Evolutionary conservation across 2,329 filamentous ascomycete species (phyloP).

Genomic region (Monosporascus sp.): DNA sequence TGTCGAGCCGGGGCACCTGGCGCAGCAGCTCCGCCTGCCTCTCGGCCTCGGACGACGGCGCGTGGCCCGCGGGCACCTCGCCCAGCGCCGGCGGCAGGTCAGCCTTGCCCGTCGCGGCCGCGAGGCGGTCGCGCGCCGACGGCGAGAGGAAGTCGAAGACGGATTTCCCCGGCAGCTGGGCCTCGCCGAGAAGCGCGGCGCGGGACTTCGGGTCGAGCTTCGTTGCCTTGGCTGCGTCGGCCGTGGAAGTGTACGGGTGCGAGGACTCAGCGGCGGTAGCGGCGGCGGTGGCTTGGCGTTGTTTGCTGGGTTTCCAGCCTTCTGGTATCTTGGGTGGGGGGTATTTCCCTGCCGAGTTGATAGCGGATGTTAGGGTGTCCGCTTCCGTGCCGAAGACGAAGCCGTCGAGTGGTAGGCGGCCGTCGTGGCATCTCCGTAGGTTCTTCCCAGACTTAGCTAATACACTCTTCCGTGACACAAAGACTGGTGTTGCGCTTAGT

Average conservation of each 20-base stretch:
- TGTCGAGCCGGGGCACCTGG: conserved; percentile 59
- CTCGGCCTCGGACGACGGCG: conserved; percentile 54
- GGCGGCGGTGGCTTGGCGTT: conserved; percentile 19
- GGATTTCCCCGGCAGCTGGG: conserved; percentile 80
- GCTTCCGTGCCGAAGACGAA: conserved; percentile 63
- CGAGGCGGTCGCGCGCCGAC: conserved; percentile 71
- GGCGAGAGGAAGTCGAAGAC: conserved; percentile 89
- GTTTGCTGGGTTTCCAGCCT: conserved; percentile 66
- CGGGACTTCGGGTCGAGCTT: conserved; percentile 69
- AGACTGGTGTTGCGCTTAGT: conserved; percentile 63
- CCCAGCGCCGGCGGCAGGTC: conserved; percentile 74
- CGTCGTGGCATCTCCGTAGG: conserved; percentile 73
- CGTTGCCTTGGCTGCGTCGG: conserved; percentile 73
- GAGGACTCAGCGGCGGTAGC: conserved; percentile 8
- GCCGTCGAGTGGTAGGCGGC: conserved; percentile 70
- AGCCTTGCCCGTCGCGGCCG: conserved; percentile 64
- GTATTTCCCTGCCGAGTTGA: conserved; percentile 42
- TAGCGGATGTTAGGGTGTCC: conserved; percentile 40
- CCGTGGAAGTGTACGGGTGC: conserved; percentile 55
- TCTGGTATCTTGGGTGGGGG: conserved; percentile 62
- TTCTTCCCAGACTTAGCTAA: conserved; percentile 35
- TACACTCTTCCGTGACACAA: conserved; percentile 62
- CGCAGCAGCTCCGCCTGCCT: conserved; percentile 52
- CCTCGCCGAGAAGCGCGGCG: conserved; percentile 75
- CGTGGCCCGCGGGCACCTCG: conserved; percentile 64